Evolutionary conservation across 306 rosid species (phyloP), one percentile per base, ranked within the genome.

Genomic region (Hylodesmum podocarpum): DNA sequence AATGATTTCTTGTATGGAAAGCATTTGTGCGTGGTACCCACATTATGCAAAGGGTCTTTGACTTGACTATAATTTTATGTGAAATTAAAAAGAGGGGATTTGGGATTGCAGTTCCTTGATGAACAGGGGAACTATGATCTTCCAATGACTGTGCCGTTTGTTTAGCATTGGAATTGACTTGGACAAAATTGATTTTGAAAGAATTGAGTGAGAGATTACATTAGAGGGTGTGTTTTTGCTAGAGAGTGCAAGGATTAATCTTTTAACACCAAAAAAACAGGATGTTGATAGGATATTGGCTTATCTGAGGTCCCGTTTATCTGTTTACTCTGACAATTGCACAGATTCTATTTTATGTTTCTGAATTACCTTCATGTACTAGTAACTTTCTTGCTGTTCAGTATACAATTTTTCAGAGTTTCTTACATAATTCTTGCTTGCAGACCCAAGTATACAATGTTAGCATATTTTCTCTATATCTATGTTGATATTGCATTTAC

Each of bases 261-360:
- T 28, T 55, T 36, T 25, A 1, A 24, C 10, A 3, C 11, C 36
- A 34, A 34, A 55, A 16, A 55, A 6, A 2, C 8, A 4, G 0
- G 63, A 4, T 55, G 63, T 24, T 46, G 15, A 24, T 15, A 70
- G 55, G 73, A 59, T 43, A 65, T 62, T 59, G 69, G 69, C 6
- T 47, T 66, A 29, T 55, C 40, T 58, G 39, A 63, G 28, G 28
- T 43, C 44, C 59, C 47, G 34, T 16, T 68, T 66, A 66, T 58
- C 19, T 59, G 24, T 47, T 49, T 54, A 33, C 24, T 46, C 37
- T 25, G 63, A 71, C 46, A 25, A 33, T 58, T 36, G 29, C 78
- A 70, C 66, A 82, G 84, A 82, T 82, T 82, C 66, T 72, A 59
- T 68, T 54, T 78, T 77, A 21, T 37, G 72, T 63, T 77, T 77